A percentile compares a stretch with the other conserved stretches of the same genome.
Evolutionary conservation across 148 eudicot genomes (phyloP).

Genomic region (Vaccinium darrowii): DNA sequence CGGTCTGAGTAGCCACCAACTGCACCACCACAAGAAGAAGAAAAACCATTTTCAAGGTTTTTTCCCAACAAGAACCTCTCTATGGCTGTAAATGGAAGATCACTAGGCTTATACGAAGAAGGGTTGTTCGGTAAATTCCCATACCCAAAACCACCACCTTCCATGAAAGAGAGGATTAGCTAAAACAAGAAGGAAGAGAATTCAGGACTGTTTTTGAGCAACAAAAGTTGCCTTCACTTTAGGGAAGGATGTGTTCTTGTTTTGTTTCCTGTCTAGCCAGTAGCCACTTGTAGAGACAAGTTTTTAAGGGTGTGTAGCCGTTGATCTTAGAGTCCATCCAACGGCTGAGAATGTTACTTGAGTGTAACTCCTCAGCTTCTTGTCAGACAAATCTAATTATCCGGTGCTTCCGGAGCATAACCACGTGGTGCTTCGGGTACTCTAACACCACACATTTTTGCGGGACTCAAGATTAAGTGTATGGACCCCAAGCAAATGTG

Average conservation of each 20-base stretch:
- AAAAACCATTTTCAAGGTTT: not conserved
- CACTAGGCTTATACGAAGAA: slow-evolving; percentile 7
- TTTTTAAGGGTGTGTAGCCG: slow-evolving; percentile 6
- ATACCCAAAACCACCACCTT: slow-evolving; percentile 27
- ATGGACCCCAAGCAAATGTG: too few relatives aligned
- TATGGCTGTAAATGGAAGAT: slow-evolving; percentile 51
- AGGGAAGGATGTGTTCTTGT: not conserved
- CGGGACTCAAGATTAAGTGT: too few relatives aligned
- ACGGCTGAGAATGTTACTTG: slow-evolving; percentile 26
- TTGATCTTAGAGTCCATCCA: slow-evolving; percentile 25
- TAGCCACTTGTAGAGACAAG: not conserved
- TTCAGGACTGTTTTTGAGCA: not conserved
- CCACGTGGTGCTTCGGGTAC: too few relatives aligned
- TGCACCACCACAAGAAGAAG: slow-evolving; percentile 14
- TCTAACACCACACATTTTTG: too few relatives aligned
- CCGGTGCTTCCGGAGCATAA: too few relatives aligned
- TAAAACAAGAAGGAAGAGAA: not conserved
- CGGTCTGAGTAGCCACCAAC: slow-evolving; percentile 3
- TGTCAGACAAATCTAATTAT: not conserved
- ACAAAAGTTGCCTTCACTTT: not conserved
- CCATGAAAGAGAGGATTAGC: slow-evolving; percentile 23
- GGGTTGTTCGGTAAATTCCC: slow-evolving; percentile 28
- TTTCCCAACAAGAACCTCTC: slow-evolving; percentile 39
- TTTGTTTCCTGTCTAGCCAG: not conserved
- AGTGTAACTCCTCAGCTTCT: slow-evolving; percentile 42